Evolutionary conservation across 2,329 filamentous ascomycete species (phyloP).

Genomic region (Pseudogymnoascus sp.): DNA sequence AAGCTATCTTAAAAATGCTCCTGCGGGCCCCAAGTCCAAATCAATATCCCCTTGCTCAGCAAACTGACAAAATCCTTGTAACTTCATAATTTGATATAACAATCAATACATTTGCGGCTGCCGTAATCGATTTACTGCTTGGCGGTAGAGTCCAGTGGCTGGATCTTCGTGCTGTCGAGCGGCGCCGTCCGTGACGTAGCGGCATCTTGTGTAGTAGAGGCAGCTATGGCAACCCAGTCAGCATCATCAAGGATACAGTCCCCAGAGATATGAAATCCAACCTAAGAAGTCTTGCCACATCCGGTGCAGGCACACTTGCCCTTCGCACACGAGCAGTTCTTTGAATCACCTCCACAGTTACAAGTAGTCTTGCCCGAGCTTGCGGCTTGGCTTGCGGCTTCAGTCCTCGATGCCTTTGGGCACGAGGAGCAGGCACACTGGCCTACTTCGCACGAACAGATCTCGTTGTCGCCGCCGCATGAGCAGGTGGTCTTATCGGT

Average conservation of each 20-base stretch:
- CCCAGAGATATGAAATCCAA: conserved; percentile 20
- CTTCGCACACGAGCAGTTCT: conserved; percentile 36
- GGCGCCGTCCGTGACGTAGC: conserved; percentile 20
- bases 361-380: conserved; percentile 37
- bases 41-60: neutral
- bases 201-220: conserved; percentile 20
- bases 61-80: neutral
- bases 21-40: conserved; percentile 13
- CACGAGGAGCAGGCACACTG: conserved; percentile 33
- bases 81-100: neutral
- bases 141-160: conserved; percentile 22
- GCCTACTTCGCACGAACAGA: conserved; percentile 33
- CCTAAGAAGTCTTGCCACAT: conserved; percentile 4
- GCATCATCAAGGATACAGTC: conserved; percentile 19
- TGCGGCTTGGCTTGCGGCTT: conserved; percentile 36
- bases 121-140: conserved; percentile 8
- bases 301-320: conserved; percentile 28
- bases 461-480: conserved; percentile 32
- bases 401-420: conserved; percentile 24
- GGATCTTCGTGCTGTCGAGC: conserved; percentile 26
- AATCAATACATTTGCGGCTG: conserved; percentile 12
- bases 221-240: conserved; percentile 20
- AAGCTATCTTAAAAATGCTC: conserved; percentile 10
- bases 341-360: conserved; percentile 33
- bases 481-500: conserved; percentile 36